These are phyloP conservation scores for Barnettozyma botsteinii DNA, from an alignment of 805 yeast genomes.

Conservation along the genomic window DNA sequence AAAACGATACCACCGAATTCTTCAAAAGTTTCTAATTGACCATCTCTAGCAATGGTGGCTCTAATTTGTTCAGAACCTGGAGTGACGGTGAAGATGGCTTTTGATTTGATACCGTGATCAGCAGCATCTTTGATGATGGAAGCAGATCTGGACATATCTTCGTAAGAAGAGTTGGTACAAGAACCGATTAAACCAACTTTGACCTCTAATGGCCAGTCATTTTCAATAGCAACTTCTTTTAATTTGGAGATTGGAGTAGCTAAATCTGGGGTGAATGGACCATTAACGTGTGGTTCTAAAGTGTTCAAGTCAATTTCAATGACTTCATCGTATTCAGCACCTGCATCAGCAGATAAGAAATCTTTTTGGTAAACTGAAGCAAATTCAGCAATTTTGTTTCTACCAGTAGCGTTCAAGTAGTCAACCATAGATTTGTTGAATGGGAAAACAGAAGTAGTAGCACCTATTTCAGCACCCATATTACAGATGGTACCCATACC, in stretches of 20 bases:
- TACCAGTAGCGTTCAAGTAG: slow-evolving; percentile 80
- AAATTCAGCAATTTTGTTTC: slow-evolving; percentile 78
- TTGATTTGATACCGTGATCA: slow-evolving; percentile 83
- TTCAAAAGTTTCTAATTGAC: slow-evolving; percentile 80
- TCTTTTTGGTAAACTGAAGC: slow-evolving; percentile 63
- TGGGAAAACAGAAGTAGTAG: slow-evolving; percentile 97
- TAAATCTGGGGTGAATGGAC: slow-evolving; percentile 97
- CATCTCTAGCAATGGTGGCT: slow-evolving; percentile 97
- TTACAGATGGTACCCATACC: slow-evolving; percentile 99
- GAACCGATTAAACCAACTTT: slow-evolving; percentile 96
- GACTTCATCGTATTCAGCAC: slow-evolving; percentile 89
- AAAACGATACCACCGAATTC: slow-evolving; percentile 91
- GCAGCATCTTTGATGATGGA: slow-evolving; percentile 90
- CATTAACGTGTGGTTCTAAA: slow-evolving; percentile 93
- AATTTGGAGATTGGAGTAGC: slow-evolving; percentile 91
- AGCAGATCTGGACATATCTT: slow-evolving; percentile 96
- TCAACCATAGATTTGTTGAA: slow-evolving; percentile 85
- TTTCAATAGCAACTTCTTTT: slow-evolving; percentile 74
- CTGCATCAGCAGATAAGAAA: slow-evolving; percentile 80
- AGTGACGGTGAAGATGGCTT: slow-evolving; percentile 86
- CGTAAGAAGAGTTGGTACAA: slow-evolving; percentile 97
- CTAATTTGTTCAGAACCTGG: slow-evolving; percentile 99
- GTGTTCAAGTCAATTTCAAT: slow-evolving; percentile 85
- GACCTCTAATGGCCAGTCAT: slow-evolving; percentile 90
- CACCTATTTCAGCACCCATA: slow-evolving; percentile 99